A percentile compares a stretch with the other conserved stretches of the same genome.
Conservation (phyloP, 805 yeast species). For the Pichia membranifaciens region DNA sequence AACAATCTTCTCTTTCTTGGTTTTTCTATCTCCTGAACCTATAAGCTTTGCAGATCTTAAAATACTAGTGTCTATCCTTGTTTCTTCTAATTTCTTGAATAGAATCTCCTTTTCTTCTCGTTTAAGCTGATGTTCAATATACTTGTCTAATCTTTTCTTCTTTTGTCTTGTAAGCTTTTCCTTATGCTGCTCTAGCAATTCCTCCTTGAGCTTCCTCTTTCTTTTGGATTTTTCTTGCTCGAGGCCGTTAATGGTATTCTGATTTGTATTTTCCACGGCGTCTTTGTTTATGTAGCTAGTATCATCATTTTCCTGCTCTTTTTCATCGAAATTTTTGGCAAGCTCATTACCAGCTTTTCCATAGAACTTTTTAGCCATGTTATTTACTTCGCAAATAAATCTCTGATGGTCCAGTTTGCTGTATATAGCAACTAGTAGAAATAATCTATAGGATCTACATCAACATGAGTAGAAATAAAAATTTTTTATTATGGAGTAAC, state of each 20-base stretch:
- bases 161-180: slow-evolving; percentile 71
- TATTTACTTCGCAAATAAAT: not conserved
- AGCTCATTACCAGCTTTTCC: slow-evolving; percentile 11
- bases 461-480: not conserved
- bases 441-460: not conserved
- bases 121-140: slow-evolving; percentile 83
- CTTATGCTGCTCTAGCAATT: slow-evolving; percentile 49
- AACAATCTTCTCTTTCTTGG: slow-evolving; percentile 61
- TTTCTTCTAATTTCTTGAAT: slow-evolving; percentile 62
- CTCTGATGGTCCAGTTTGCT: too few relatives aligned
- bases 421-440: too few relatives aligned
- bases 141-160: slow-evolving; percentile 78
- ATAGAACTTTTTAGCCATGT: slow-evolving; percentile 12
- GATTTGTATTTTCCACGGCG: not conserved
- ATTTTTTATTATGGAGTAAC: slow-evolving; percentile 1
- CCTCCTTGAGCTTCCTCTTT: slow-evolving; percentile 58
- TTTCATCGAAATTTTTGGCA: not conserved
- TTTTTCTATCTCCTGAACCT: slow-evolving; percentile 59
- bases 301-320: not conserved
- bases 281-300: not conserved
- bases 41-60: slow-evolving; percentile 70
- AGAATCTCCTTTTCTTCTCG: slow-evolving; percentile 81
- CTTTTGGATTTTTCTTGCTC: slow-evolving; percentile 57
- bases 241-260: slow-evolving; percentile 44
- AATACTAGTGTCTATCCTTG: slow-evolving; percentile 63